These are phyloP conservation scores for Xerocomellus dryophilus DNA, from an alignment of 768 basidiomycete species.

Conservation along the genomic window DNA sequence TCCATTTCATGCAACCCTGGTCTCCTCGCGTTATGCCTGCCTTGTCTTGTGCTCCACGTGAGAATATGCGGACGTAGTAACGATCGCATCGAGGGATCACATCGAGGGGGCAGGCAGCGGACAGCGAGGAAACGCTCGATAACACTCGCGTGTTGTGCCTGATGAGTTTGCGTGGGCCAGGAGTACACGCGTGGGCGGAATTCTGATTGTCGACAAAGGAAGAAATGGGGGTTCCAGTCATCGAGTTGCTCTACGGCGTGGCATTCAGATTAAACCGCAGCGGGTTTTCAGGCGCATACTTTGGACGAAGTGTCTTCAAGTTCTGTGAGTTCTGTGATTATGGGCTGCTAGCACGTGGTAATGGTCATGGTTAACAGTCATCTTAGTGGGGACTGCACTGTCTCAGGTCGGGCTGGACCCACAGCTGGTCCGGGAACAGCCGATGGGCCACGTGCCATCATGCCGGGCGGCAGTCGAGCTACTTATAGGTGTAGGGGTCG, in stretches of 20 bases:
- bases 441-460: too few species aligned
- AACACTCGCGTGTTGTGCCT: neutral
- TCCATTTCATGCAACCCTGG: neutral
- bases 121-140: neutral
- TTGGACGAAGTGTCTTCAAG: too few species aligned
- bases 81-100: constrained; percentile 15
- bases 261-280: neutral
- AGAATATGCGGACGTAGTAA: neutral
- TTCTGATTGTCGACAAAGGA: neutral
- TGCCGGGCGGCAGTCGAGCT: too few species aligned
- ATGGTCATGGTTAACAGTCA: too few species aligned
- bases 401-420: too few species aligned
- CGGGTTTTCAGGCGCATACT: neutral
- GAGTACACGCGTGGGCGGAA: neutral
- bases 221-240: neutral
- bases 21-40: neutral
- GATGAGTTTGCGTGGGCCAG: too few species aligned
- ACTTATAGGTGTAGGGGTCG: too few species aligned
- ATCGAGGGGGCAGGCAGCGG: constrained; percentile 4
- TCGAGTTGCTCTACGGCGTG: neutral
- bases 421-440: too few species aligned
- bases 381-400: too few species aligned
- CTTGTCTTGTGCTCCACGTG: neutral
- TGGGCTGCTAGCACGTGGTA: neutral
- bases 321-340: too few species aligned